Conservation (phyloP, 495 filamentous ascomycete species). For the Xeromyces bisporus region DNA sequence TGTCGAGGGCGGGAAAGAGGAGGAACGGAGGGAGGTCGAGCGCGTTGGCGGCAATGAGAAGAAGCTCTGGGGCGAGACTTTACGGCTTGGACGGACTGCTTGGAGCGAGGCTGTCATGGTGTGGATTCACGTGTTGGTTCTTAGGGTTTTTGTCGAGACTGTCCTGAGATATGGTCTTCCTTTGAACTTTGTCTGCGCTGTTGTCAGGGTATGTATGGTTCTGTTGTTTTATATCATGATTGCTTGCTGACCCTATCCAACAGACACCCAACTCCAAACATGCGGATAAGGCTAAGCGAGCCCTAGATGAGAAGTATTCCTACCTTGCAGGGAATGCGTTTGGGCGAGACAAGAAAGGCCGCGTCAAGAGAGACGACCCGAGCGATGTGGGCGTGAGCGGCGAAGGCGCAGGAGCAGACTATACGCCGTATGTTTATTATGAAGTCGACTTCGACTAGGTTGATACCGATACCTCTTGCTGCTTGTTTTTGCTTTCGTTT, state of each 20-base stretch:
- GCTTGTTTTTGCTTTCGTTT: background rate
- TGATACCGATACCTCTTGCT: background rate
- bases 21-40: constrained; percentile 71
- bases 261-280: constrained; percentile 64
- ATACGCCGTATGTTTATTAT: constrained; percentile 93
- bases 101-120: constrained; percentile 93
- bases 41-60: constrained; percentile 61
- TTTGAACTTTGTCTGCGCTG: constrained; percentile 65
- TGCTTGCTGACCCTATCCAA: background rate
- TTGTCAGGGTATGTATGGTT: constrained; percentile 53
- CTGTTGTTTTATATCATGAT: constrained; percentile 1
- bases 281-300: constrained; percentile 60
- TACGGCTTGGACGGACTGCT: constrained; percentile 66
- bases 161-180: constrained; percentile 88
- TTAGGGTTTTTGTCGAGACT: constrained; percentile 93
- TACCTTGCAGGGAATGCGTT: constrained; percentile 94
- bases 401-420: constrained; percentile 57
- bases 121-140: constrained; percentile 77
- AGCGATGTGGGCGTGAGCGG: constrained; percentile 66
- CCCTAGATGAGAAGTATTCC: constrained; percentile 72
- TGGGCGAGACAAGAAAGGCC: constrained; percentile 82
- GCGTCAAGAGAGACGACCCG: constrained; percentile 75
- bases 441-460: constrained; percentile 60
- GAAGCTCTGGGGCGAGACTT: constrained; percentile 80
- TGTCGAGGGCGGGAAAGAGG: constrained; percentile 71